Evolutionary conservation across 2,329 filamentous ascomycete species (phyloP).

Genomic region (Phaeophleospora eucalypticola): DNA sequence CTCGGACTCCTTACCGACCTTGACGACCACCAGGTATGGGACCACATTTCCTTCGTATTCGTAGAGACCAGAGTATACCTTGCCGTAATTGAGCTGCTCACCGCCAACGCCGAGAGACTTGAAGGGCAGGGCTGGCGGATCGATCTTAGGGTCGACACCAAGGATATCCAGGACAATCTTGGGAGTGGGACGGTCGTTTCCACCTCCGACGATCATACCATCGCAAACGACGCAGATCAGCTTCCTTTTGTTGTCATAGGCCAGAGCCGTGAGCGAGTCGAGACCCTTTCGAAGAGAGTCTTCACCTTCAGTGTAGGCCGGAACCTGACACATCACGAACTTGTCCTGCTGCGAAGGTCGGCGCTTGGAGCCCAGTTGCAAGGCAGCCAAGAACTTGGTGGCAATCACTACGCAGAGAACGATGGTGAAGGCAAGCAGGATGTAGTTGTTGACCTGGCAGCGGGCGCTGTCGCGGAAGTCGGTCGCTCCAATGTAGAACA

Average conservation of each 20-base stretch:
- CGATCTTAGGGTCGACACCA: constrained; percentile 92
- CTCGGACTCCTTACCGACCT: constrained; percentile 95
- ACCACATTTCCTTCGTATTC: constrained; percentile 97
- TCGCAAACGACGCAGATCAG: constrained; percentile 95
- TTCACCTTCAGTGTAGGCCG: constrained; percentile 96
- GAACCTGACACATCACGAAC: constrained; percentile 97
- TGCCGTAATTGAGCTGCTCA: constrained; percentile 95
- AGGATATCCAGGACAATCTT: constrained; percentile 98
- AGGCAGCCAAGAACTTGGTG: constrained; percentile 84
- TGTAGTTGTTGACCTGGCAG: constrained; percentile 87
- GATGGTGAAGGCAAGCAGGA: constrained; percentile 82
- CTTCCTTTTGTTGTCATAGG: constrained; percentile 98
- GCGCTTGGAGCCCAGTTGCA: constrained; percentile 89
- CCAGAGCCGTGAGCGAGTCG: constrained; percentile 87
- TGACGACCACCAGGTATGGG: constrained; percentile 91
- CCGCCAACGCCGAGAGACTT: constrained; percentile 84
- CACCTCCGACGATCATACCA: constrained; percentile 91
- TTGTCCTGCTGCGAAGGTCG: constrained; percentile 91
- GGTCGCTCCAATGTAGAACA: constrained; percentile 75
- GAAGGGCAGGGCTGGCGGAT: constrained; percentile 90
- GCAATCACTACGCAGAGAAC: constrained; percentile 75
- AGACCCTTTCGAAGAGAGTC: constrained; percentile 89
- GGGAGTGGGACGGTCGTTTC: constrained; percentile 92
- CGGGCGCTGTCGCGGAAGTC: constrained; percentile 76
- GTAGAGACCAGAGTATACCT: constrained; percentile 96